phyloP scores from a whole-genome alignment of 768 basidiomycete genomes.

The Cystofilobasidium bisporidii region DNA sequence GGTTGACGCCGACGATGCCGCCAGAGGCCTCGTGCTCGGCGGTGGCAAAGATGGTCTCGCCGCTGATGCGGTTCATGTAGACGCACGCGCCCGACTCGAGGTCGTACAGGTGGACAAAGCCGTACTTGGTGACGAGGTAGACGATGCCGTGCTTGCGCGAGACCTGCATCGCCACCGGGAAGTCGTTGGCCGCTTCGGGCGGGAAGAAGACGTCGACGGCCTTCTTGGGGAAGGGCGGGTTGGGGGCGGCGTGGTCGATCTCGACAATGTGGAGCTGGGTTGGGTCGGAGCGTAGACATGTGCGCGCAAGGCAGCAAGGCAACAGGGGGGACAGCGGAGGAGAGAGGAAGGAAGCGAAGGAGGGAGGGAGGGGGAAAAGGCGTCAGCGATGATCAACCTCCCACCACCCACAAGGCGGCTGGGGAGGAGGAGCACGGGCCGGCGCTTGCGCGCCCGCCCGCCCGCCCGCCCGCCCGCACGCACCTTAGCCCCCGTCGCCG shows the following conservation, averaged over 20 bases:
- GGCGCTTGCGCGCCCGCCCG: too few relatives aligned
- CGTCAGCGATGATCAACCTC: too few relatives aligned
- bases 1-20: constrained; percentile 98
- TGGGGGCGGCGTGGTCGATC: constrained; percentile 87
- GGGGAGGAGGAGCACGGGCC: too few relatives aligned
- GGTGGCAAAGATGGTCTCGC: constrained; percentile 98
- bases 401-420: too few relatives aligned
- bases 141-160: constrained; percentile 93
- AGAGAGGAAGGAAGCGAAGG: constrained; percentile 5
- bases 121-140: constrained; percentile 96
- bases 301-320: background rate
- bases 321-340: background rate
- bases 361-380: constrained; percentile 3
- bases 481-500: constrained; percentile 96
- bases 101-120: constrained; percentile 98
- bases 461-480: too few relatives aligned
- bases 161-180: constrained; percentile 99
- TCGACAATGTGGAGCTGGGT: constrained; percentile 89
- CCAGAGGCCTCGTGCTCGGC: constrained; percentile 87
- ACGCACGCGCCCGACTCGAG: constrained; percentile 93
- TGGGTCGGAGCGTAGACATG: background rate
- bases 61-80: constrained; percentile 99
- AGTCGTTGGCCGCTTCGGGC: constrained; percentile 93
- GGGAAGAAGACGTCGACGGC: constrained; percentile 99
- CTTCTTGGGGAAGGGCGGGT: constrained; percentile 91